Conservation (phyloP, 768 basidiomycete genomes). For the Trametes sanguinea region DNA sequence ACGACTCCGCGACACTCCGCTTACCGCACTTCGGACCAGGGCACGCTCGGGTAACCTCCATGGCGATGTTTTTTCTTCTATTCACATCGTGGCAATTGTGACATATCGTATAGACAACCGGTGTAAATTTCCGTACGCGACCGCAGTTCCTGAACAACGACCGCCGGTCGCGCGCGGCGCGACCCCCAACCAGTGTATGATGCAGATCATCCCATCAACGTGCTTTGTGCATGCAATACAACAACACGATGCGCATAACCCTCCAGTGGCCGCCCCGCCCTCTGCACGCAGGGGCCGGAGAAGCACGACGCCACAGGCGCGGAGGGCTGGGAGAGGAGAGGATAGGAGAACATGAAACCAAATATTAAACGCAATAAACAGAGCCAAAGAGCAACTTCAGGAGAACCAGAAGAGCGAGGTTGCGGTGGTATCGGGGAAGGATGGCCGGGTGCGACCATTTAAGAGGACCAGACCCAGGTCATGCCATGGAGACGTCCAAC, state of each 20-base stretch:
- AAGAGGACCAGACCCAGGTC: conserved; percentile 42
- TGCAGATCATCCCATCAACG: conserved; percentile 16
- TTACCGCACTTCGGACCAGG: background rate
- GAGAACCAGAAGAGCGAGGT: conserved; percentile 9
- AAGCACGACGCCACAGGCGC: conserved; percentile 27
- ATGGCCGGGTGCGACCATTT: background rate
- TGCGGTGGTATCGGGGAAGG: conserved; percentile 1
- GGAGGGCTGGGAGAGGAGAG: conserved; percentile 1
- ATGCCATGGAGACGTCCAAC: conserved; percentile 55
- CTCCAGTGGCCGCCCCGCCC: conserved; percentile 32
- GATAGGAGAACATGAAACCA: background rate
- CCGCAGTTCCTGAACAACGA: conserved; percentile 22
- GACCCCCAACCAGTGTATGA: conserved; percentile 17
- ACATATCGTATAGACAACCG: conserved; percentile 9
- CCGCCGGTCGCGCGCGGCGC: conserved; percentile 18
- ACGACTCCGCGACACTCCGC: background rate
- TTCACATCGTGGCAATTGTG: conserved; percentile 6
- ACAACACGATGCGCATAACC: conserved; percentile 17
- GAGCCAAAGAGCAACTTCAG: conserved; percentile 7
- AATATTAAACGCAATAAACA: conserved; percentile 21
- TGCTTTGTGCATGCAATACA: conserved; percentile 23
- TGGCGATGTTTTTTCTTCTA: background rate
- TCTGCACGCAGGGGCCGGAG: conserved; percentile 28
- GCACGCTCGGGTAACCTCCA: background rate
- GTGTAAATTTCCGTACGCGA: conserved; percentile 8